Conservation (phyloP, 208 protist species). For the Borovskyia barvae region DNA sequence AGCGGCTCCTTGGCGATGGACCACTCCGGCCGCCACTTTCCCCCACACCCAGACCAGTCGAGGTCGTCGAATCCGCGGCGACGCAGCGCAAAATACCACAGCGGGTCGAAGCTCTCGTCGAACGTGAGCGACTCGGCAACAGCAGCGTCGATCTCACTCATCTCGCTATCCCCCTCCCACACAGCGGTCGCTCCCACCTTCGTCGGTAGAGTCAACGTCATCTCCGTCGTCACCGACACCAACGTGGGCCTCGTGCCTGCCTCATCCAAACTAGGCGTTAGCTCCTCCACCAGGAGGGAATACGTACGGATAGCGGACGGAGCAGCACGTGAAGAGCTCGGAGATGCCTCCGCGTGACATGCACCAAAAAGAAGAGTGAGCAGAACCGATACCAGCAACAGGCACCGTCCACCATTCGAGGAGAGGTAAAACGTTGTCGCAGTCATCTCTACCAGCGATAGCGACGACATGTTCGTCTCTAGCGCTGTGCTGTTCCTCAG, state of each 20-base stretch:
- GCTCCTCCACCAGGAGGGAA: constrained; percentile 48
- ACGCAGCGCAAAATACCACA: constrained; percentile 71
- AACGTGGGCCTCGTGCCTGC: constrained; percentile 28
- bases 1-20: constrained; percentile 16
- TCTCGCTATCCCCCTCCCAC: constrained; percentile 17
- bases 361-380: too few relatives aligned
- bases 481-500: too few relatives aligned
- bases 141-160: constrained; percentile 11
- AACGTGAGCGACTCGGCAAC: constrained; percentile 50
- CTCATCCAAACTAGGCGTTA: constrained; percentile 40
- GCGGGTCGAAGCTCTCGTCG: constrained; percentile 64
- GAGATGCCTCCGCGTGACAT: too few relatives aligned
- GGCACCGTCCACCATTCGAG: too few relatives aligned
- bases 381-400: too few relatives aligned
- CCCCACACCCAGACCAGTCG: constrained; percentile 78
- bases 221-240: constrained; percentile 51
- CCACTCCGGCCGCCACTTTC: constrained; percentile 76
- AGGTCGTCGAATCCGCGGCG: constrained; percentile 50
- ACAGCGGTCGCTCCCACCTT: background rate
- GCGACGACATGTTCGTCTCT: too few relatives aligned
- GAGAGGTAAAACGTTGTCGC: too few relatives aligned
- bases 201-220: constrained; percentile 21
- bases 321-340: background rate
- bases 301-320: constrained; percentile 31
- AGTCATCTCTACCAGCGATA: too few relatives aligned